These are phyloP conservation scores for Aspergillus persii DNA, from an alignment of 2,329 filamentous ascomycete genomes.

Conservation along the genomic window DNA sequence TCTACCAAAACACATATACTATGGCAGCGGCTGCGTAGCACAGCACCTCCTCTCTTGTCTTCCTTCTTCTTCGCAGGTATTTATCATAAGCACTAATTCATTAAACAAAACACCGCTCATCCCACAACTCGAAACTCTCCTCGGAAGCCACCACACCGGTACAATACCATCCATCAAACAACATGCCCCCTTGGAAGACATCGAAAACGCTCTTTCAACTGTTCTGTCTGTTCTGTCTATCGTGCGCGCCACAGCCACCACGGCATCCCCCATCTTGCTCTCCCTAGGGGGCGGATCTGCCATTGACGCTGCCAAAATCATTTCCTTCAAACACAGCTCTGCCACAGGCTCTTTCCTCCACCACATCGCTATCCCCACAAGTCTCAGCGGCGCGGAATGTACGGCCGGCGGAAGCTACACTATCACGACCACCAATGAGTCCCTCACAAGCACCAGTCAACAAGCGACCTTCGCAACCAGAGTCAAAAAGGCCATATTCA, in stretches of 20 bases:
- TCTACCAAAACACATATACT: not conserved
- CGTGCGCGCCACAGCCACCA: not conserved
- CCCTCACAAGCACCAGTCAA: not conserved
- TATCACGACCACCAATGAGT: not conserved
- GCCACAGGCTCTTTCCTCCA: not conserved
- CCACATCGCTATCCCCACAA: slow-evolving; percentile 7
- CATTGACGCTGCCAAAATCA: slow-evolving; percentile 5
- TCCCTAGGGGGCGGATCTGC: slow-evolving; percentile 3
- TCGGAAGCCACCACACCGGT: not conserved
- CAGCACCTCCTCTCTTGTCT: not conserved
- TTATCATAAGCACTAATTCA: slow-evolving; percentile 3
- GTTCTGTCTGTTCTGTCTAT: not conserved
- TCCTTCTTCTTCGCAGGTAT: not conserved
- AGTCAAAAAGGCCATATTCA: not conserved
- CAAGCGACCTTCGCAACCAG: too few relatives aligned
- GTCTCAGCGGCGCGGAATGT: slow-evolving; percentile 6
- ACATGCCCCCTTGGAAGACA: not conserved
- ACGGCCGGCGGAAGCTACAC: not conserved
- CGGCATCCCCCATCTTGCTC: not conserved
- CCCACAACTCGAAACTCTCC: not conserved
- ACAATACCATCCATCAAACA: slow-evolving; percentile 5
- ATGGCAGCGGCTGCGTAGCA: slow-evolving; percentile 1
- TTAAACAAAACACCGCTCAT: not conserved
- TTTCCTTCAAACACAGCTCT: not conserved
- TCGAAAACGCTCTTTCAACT: not conserved